Base-by-base conservation (phyloP, 179 eudicot species). In the Pouteria campechiana region DNA sequence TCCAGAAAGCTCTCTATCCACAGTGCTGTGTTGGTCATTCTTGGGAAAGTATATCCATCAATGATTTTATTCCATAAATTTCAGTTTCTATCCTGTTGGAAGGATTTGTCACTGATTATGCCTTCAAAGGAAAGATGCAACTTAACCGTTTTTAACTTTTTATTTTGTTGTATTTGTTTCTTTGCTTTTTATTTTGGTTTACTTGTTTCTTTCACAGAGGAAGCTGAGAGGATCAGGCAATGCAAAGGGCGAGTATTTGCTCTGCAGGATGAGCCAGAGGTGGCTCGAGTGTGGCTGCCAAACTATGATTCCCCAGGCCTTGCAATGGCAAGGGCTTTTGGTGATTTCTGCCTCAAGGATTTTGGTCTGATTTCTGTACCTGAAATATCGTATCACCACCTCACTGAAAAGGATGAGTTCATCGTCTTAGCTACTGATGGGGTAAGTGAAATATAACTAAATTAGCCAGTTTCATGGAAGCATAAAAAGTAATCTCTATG, bases 321-420 rank as follows among this genome's bases (percentile, higher is more conserved):
- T 5, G 96, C 96, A 21, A 86, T 86, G 96, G 93, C 96, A 22
- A 80, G 96, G 24, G 96, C 96, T 7, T 86, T 86, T 57, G 93
- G 96, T 42, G 96, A 86, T 61, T 86, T 86, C 55, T 86, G 95
- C 67, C 87, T 85, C 44, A 85, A 85, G 55, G 93, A 81, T 57
- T 85, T 50, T 55, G 95, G 95, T 51, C 64, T 85, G 20, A 85
- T 82, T 62, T 70, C 95, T 17, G 84, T 81, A 33, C 95, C 95
- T 19, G 93, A 86, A 34, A 44, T 86, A 32, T 68, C 93, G 17
- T 63, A 70, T 41, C 67, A 78, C 29, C 69, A 63, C 39, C 67
- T 86, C 16, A 68, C 80, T 4, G 89, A 74, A 42, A 74, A 74
- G 63, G 96, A 86, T 46, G 93, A 82, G 65, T 86, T 86, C 33